Percentiles rank a stretch among this genome's conserved stretches.
Conservation (phyloP, 75 land plant species). For the Picea glauca region DNA sequence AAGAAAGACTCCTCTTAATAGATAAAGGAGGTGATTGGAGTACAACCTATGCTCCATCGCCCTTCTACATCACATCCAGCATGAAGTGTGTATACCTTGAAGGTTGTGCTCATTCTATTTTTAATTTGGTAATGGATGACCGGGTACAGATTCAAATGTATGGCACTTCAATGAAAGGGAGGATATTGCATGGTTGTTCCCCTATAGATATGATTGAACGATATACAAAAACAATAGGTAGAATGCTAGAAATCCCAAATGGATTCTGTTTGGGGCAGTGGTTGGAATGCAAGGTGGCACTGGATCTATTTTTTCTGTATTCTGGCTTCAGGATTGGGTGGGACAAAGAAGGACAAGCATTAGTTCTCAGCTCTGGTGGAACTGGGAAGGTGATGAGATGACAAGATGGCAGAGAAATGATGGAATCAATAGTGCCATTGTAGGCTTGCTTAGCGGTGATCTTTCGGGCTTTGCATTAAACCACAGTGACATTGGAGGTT, state of each 20-base stretch:
- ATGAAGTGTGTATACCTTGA: no score
- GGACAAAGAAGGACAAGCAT: conserved; percentile 82
- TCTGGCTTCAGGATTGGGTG: conserved; percentile 97
- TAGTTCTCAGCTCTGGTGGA: conserved; percentile 95
- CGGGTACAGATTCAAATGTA: no score
- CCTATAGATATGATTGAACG: conserved; percentile 67
- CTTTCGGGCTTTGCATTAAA: conserved; percentile 77
- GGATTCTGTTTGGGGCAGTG: conserved; percentile 86
- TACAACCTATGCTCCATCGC: no score
- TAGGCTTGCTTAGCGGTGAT: conserved; percentile 81
- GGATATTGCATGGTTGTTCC: conserved; percentile 40
- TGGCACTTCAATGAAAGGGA: no score
- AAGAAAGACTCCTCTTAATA: no score
- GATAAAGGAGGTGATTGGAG: no score
- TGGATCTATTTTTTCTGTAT: conserved; percentile 70
- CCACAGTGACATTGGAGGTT: conserved; percentile 35
- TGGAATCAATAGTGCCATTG: conserved; percentile 90
- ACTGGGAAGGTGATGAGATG: conserved; percentile 99
- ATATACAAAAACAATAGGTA: conserved; percentile 75
- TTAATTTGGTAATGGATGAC: no score
- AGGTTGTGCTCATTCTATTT: no score
- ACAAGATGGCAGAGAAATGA: conserved; percentile 92
- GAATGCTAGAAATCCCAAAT: conserved; percentile 81
- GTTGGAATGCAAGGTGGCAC: conserved; percentile 97
- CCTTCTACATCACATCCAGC: no score